Base-by-base conservation (phyloP, 1,284 basidiomycete genomes). In the Melanopsichium pennsylvanicum region DNA sequence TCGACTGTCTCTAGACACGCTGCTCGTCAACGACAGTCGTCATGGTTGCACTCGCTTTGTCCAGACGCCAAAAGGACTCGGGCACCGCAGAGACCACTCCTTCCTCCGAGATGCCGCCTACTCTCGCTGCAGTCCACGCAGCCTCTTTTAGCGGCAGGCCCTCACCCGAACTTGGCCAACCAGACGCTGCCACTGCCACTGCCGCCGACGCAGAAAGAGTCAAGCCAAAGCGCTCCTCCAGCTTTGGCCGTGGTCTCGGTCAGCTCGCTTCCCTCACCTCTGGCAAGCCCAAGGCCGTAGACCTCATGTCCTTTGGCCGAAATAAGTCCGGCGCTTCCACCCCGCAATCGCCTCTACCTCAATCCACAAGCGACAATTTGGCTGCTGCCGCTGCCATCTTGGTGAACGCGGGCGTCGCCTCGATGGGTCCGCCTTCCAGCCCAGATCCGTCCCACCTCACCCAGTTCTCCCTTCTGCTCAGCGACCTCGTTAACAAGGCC, bases 401-500 rank as follows among this genome's bases (percentile, higher is more conserved):
- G 37, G 50, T 48, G 38, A 54, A 48, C 18, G 55, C 49, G 13
- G 40, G 40, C 39, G 39, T 31, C 37, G 13, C 29, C 16, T 18
- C 32, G 23, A 71, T 70, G 67, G 61, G 49, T 42, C 67, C 67
- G 6, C 67, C 67, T 23, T 57, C 57, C 19, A 61, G 61, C 12
- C 67, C 67, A 11, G 77, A 80, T 31, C 66, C 78, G 7, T 70
- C 72, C 5, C 78, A 76, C 39, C 59, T 79, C 34, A 73, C 74
- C 8, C 74, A 80, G 25, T 79, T 76, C 50, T 70, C 71, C 2
- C 64, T 80, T 10, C 57, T 56, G 26, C 63, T 80, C 23, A 78
- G 71, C 47, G 78, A 80, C 34, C 72, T 80, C 21, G 74, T 79
- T 36, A 80, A 79, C 66, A 72, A 75, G 48, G 73, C 76, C 19